Evolutionary conservation across 2,329 filamentous ascomycete species (phyloP), one percentile per base, ranked within the genome.

Genomic region (Cladosporium colombiae): DNA sequence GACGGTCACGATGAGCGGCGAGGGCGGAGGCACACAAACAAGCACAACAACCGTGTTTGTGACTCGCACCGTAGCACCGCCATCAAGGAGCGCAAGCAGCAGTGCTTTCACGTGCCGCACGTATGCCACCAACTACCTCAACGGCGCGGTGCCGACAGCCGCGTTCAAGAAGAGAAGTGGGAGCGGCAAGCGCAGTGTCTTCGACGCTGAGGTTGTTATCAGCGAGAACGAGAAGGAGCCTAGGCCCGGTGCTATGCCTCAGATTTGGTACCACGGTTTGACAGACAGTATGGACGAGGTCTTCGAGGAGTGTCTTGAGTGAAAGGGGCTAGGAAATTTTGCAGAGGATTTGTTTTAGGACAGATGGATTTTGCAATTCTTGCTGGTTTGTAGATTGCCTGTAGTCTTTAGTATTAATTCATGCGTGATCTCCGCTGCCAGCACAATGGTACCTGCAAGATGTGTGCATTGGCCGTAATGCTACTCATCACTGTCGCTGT

Each of bases 61-160:
- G 3, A 60, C 31, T 6, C 67, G 57, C n/a, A 66, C 64, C 4
- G 64, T 66, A 14, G 57, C 59, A 21, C 64, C 64, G n/a, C 33
- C 57, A 11, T 29, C 67, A 6, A 66, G 62, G 27, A 71, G 64
- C 49, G 16, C 5, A 23, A 57, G 37, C 16, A 68, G 58, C 29
- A 69, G 67, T 16, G 68, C 55, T 5, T 74, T 70, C 44, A 71
- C 72, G 5, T 74, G 73, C 58, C 63, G 73, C 27, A 74, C 70
- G 14, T 71, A 70, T 31, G 64, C 69, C 25, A 74, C 74, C 6
- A 73, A 74, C 40, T 74, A 75, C 61, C 66, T 74, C 50, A 73
- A 73, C 29, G 62, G 67, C 63, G 44, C 67, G 25, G 65, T 68
- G 61, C 46, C 65, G 14, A 67, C 62, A 56, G 61, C 49, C 5